These are phyloP conservation scores for Orbilia blumenaviensis DNA, from an alignment of 2,329 filamentous ascomycete genomes.

Conservation along the genomic window DNA sequence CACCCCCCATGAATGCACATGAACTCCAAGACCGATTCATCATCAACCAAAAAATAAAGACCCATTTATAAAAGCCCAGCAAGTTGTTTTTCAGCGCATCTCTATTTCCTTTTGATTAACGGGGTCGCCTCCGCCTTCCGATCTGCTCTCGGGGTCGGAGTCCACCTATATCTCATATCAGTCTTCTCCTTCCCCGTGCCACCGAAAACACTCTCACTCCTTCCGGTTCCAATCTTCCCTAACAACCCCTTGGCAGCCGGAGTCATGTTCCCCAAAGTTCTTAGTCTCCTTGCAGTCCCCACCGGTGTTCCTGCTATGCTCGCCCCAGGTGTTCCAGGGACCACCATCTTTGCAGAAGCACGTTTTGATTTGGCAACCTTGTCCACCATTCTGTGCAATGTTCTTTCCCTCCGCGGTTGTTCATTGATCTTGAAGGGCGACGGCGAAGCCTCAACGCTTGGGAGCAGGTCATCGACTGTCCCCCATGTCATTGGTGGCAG, in stretches of 20 bases:
- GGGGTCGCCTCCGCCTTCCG: slow-evolving; percentile 42
- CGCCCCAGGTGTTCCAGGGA: slow-evolving; percentile 68
- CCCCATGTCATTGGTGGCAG: slow-evolving; percentile 63
- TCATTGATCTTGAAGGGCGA: slow-evolving; percentile 84
- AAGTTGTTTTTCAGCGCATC: too few species aligned
- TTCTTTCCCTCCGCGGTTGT: slow-evolving; percentile 76
- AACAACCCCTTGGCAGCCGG: slow-evolving; percentile 77
- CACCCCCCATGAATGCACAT: not conserved
- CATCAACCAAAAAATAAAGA: not conserved
- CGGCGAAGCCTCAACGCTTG: slow-evolving; percentile 65
- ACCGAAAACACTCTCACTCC: slow-evolving; percentile 46
- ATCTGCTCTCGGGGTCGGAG: slow-evolving; percentile 55
- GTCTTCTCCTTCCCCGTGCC: slow-evolving; percentile 34
- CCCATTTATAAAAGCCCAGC: not conserved
- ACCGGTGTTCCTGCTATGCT: slow-evolving; percentile 67
- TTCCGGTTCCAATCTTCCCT: slow-evolving; percentile 66
- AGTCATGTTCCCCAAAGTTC: slow-evolving; percentile 66
- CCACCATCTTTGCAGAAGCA: slow-evolving; percentile 65
- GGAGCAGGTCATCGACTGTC: slow-evolving; percentile 59
- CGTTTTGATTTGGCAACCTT: slow-evolving; percentile 77
- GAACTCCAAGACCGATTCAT: slow-evolving; percentile 1
- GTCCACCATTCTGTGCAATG: slow-evolving; percentile 89
- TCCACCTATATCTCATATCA: slow-evolving; percentile 50
- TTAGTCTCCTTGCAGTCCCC: slow-evolving; percentile 64
- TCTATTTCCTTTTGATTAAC: slow-evolving; percentile 33